phyloP scores from a whole-genome alignment of 805 yeast species.

The Candida arabinofermentans region DNA sequence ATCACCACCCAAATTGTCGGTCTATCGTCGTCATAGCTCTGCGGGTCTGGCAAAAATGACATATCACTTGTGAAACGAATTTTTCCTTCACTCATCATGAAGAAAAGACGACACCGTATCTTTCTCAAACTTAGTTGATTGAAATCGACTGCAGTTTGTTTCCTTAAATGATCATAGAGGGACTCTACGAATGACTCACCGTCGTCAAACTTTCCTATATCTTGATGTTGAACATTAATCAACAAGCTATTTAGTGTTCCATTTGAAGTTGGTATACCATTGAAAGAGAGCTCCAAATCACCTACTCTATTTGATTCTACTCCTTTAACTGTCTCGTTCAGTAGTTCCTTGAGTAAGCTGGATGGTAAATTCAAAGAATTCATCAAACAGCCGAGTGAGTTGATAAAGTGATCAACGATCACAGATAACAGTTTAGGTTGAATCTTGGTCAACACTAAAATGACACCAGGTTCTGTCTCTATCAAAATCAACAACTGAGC shows the following conservation, averaged over 20 bases:
- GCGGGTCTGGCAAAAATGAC: conserved; percentile 21
- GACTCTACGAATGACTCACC: conserved; percentile 10
- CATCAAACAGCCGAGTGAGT: conserved; percentile 21
- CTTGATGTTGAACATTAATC: conserved; percentile 21
- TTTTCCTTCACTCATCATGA: conserved; percentile 26
- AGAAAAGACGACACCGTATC: conserved; percentile 26
- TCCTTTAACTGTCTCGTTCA: conserved; percentile 9
- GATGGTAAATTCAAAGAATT: conserved; percentile 12
- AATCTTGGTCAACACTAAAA: conserved; percentile 17
- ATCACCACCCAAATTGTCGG: conserved; percentile 30
- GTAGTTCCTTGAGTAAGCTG: conserved; percentile 8
- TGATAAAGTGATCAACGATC: conserved; percentile 19
- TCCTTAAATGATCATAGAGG: conserved; percentile 19
- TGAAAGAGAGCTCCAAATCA: conserved; percentile 17
- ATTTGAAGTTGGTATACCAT: conserved; percentile 16
- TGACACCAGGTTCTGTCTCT: conserved; percentile 17
- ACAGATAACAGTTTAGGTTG: conserved; percentile 20
- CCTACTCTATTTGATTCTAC: conserved; percentile 7
- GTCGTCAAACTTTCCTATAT: conserved; percentile 18
- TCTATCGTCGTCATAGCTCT: conserved; percentile 16
- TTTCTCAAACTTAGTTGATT: conserved; percentile 22
- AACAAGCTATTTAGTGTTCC: conserved; percentile 20
- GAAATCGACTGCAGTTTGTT: conserved; percentile 27
- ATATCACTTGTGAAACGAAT: conserved; percentile 25
- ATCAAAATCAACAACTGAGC: conserved; percentile 27